Base-by-base conservation (phyloP, 2,329 filamentous ascomycete genomes). In the Arthrinium phaeospermum region DNA sequence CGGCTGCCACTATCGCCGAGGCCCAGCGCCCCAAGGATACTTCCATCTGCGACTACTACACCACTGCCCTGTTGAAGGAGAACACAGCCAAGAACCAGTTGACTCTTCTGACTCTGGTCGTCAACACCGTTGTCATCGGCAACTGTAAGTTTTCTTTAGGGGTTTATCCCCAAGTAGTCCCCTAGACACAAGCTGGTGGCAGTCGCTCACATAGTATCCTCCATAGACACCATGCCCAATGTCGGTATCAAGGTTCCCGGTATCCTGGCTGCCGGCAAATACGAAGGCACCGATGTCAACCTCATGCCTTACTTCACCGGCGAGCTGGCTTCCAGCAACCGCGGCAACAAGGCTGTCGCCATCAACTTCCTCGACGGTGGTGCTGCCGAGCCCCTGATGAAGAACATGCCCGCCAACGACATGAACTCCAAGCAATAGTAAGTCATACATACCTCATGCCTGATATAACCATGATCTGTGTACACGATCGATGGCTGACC, bases 41-140 rank as follows among this genome's bases (percentile, higher is more conserved):
- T 3, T 85, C 87, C 73, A 87, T 91, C 75, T 91, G 90, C 80
- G 89, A 91, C 82, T 90, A 90, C 80, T 91, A 91, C 81, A 91
- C 89, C 46, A 89, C 83, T 4, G 86, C 86, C n/a, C 79, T 91
- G 14, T 83, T 91, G 71, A 87, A 84, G 79, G 83, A 89, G 51
- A 91, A 91, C 82, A 91, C 86, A 49, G 87, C 87, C 24, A 85
- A 82, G 44, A 91, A 90, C 78, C 89, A 92, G 79, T 81, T 84
- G 71, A 86, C 84, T 0, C 82, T 91, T 2, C 76, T 91, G 76
- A 89, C 86, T 1, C 81, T 89, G 1, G 79, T 91, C 4, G 89
- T 91, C 76, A 91, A 91, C 80, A 91, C 89, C 8, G 90, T 87
- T 27, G 88, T 91, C 73, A 89, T 91, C 75, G 90, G 90, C n/a